Percentiles rank a stretch among this genome's conserved stretches.
These are phyloP conservation scores for Rhodocollybia butyracea DNA, from an alignment of 768 basidiomycete species.

Conservation along the genomic window DNA sequence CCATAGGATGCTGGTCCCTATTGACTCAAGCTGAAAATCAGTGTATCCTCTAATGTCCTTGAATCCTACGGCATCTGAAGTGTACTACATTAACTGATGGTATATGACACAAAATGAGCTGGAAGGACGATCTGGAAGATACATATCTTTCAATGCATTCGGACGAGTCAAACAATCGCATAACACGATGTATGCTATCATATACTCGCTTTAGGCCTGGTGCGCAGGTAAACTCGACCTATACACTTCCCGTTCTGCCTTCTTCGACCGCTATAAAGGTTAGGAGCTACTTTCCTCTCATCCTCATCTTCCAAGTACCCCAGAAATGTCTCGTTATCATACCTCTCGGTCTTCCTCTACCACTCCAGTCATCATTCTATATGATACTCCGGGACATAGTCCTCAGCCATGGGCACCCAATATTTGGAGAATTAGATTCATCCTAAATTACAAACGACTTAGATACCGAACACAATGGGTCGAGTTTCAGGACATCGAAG, in stretches of 20 bases:
- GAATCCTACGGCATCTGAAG: no score
- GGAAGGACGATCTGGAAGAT: neutral
- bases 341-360: neutral
- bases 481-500: slow-evolving; percentile 67
- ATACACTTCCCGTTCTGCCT: neutral
- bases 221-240: neutral
- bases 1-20: no score
- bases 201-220: neutral
- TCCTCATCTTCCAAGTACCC: neutral
- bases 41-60: no score
- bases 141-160: neutral
- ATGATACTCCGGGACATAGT: slow-evolving; percentile 60
- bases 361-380: slow-evolving; percentile 47
- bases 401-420: slow-evolving; percentile 77
- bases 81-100: no score
- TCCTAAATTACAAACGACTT: slow-evolving; percentile 73
- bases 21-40: no score
- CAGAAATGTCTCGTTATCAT: neutral
- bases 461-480: slow-evolving; percentile 70
- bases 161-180: neutral
- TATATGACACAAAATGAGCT: neutral
- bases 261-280: neutral
- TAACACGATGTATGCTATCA: neutral
- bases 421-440: slow-evolving; percentile 72
- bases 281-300: neutral